Conservation (phyloP, 1,284 basidiomycete species). For the Kalmanozyma brasiliensis region DNA sequence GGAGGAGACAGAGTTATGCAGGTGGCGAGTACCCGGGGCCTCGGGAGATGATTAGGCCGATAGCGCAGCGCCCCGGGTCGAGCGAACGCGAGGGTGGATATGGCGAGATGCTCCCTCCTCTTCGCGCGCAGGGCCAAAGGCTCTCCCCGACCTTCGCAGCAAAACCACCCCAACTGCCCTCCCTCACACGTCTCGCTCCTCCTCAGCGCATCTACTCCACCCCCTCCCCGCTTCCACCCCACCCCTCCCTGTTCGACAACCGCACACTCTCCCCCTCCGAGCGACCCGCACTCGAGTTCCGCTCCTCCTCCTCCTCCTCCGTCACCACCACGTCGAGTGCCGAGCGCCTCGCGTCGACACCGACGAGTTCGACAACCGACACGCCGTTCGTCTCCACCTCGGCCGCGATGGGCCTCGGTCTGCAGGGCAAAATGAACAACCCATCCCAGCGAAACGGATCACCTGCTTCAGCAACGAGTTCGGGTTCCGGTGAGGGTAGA, state of each 20-base stretch:
- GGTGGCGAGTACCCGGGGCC: slow-evolving; percentile 12
- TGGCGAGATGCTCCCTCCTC: slow-evolving; percentile 23
- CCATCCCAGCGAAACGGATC: not conserved
- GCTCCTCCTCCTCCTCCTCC: slow-evolving; percentile 31
- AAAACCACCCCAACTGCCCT: slow-evolving; percentile 24
- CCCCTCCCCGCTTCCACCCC: slow-evolving; percentile 6
- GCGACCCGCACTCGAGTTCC: slow-evolving; percentile 25
- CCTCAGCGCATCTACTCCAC: slow-evolving; percentile 3
- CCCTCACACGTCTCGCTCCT: slow-evolving; percentile 15
- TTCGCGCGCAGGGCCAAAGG: slow-evolving; percentile 1
- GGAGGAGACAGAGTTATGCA: slow-evolving; percentile 25
- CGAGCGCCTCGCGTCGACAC: slow-evolving; percentile 16
- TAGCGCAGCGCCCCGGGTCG: slow-evolving; percentile 9
- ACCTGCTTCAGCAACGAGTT: slow-evolving; percentile 1
- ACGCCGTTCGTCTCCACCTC: not conserved
- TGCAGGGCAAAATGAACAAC: slow-evolving; percentile 1
- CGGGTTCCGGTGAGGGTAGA: slow-evolving; percentile 2
- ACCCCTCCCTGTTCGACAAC: slow-evolving; percentile 7
- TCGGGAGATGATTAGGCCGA: slow-evolving; percentile 11
- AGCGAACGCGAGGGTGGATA: slow-evolving; percentile 3
- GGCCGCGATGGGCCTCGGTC: not conserved
- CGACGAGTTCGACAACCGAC: slow-evolving; percentile 20
- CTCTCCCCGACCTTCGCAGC: slow-evolving; percentile 11
- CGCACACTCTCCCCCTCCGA: slow-evolving; percentile 14
- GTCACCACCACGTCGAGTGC: slow-evolving; percentile 17